Base-by-base conservation (phyloP, 192 early-diverging fungal genomes). In the Cetraspora pellucida region DNA sequence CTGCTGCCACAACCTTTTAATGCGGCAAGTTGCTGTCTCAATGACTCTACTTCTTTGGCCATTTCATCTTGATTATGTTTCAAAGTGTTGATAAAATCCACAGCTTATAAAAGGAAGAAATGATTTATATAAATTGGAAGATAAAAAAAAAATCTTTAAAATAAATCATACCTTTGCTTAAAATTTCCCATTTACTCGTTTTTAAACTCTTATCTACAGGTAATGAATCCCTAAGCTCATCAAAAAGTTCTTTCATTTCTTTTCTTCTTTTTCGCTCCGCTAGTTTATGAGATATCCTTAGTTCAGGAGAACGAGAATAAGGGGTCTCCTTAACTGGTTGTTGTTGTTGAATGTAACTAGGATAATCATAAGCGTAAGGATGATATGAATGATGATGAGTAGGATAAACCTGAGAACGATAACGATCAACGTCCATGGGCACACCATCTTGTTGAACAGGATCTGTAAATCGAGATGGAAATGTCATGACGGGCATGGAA, bases 191-290 rank as follows among this genome's bases (percentile, higher is more conserved):
- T 78, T 96, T 96, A 83, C 92, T 94, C 37, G 94, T 87, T 63
- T 94, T 93, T 30, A 92, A 83, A 43, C 87, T 90, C 58, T 90
- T 90, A 75, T 95, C 93, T 4, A 93, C 85, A 2, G 95, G 94
- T 72, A 96, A 83, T 16, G 88, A 82, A 71, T 90, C 92, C 55
- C 92, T 86, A 21, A 96, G 83, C 57, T 92, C 90, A 82, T 96
- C 95, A 89, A 96, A 96, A 28, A 96, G 83, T 50, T 93, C 91
- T 77, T 96, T 96, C 92, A 96, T 95, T 75, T 96, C 95, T 76
- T 90, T 94, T 49, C 95, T 89, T 19, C 95, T 87, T 69, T 94
- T 94, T 61, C 95, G 83, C 72, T 96, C 95, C 13, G 95, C 95
- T 49, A 96, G 79, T 77, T 96, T 96, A 81, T 96, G 95, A 68